A percentile compares a stretch with the other conserved stretches of the same genome.
These are phyloP conservation scores for Eucalyptus curtisii DNA, from an alignment of 345 rosid species.

Conservation along the genomic window DNA sequence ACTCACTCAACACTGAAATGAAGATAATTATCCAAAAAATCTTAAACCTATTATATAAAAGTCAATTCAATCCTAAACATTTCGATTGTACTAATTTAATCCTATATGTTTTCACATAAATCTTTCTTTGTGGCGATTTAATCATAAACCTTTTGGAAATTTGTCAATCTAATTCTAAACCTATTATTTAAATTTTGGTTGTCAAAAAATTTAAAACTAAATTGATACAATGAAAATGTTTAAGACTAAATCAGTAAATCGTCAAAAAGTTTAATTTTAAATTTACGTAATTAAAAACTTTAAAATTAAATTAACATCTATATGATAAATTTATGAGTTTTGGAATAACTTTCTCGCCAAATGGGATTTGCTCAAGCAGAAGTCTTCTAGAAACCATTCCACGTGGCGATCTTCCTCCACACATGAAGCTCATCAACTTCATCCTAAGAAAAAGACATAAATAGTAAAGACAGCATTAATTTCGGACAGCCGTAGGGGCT, in stretches of 20 bases:
- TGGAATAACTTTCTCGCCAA: background rate
- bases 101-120: fast-evolving
- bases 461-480: background rate
- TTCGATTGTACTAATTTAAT: no score
- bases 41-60: no score
- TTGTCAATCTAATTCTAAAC: background rate
- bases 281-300: no score
- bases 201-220: no score
- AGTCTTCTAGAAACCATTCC: background rate
- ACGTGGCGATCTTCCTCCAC: background rate
- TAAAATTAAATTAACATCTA: fast-evolving
- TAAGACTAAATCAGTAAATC: no score
- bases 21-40: no score
- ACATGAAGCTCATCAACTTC: background rate
- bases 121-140: fast-evolving
- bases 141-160: no score
- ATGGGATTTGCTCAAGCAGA: background rate
- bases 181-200: no score
- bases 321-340: no score
- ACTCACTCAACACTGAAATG: fast-evolving
- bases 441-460: background rate
- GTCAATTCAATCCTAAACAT: no score
- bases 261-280: fast-evolving
- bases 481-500: background rate
- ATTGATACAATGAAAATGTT: no score